Conservation (phyloP, 2,329 filamentous ascomycete genomes). For the Aulographum hederae region DNA sequence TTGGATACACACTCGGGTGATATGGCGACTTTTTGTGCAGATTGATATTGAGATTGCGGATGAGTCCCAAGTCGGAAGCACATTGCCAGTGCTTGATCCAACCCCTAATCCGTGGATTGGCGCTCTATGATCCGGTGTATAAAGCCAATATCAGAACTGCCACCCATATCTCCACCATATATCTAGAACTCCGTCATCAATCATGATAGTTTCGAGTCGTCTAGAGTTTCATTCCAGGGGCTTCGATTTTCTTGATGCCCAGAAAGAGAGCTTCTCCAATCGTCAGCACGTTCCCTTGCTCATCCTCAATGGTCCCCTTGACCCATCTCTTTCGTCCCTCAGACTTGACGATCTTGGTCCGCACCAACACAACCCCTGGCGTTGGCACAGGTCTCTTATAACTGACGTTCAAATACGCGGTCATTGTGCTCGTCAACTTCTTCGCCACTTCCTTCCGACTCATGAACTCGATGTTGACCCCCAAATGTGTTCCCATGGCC, state of each 20-base stretch:
- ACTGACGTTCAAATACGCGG: slow-evolving; percentile 35
- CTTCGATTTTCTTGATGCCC: too few species aligned
- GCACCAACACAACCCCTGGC: slow-evolving; percentile 29
- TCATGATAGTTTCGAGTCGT: too few species aligned
- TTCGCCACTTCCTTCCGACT: slow-evolving; percentile 10
- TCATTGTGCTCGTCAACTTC: slow-evolving; percentile 14
- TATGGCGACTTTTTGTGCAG: too few species aligned
- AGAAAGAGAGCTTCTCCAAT: slow-evolving; percentile 2
- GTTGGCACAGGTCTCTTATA: slow-evolving; percentile 36
- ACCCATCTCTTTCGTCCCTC: slow-evolving; percentile 23
- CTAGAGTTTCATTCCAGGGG: too few species aligned
- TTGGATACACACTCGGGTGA: too few species aligned
- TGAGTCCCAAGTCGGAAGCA: too few species aligned
- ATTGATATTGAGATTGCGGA: too few species aligned
- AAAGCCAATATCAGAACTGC: too few species aligned
- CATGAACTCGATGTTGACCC: slow-evolving; percentile 19
- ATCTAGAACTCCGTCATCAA: neutral
- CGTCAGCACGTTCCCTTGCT: neutral
- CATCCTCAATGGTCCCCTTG: slow-evolving; percentile 1
- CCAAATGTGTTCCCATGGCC: slow-evolving; percentile 31
- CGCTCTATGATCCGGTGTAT: too few species aligned
- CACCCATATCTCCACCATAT: neutral
- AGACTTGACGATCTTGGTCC: slow-evolving; percentile 22
- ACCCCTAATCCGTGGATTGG: too few species aligned
- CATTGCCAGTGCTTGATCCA: too few species aligned